Evolutionary conservation across 129 eudicot species (phyloP), one percentile per base, ranked within the genome.

Genomic region (Heracleum sosnowskyi): DNA sequence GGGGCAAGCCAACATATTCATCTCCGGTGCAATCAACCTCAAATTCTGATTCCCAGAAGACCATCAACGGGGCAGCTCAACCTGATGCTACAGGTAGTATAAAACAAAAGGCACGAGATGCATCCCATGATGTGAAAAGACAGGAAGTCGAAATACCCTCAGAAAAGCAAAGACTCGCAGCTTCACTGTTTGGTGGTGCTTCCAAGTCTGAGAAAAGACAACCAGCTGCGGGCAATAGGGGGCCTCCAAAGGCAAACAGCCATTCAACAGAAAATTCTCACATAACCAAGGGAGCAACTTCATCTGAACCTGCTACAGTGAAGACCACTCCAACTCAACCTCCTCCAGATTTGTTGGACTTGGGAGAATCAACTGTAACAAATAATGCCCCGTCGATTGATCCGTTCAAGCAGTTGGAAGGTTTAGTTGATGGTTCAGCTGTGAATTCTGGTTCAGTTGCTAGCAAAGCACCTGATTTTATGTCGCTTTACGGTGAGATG

Each of bases 121-220:
- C 68, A 11, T 81, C 90, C 76, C 80, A 90, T 45, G 86, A 83
- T 49, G 69, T 85, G 53, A 88, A 81, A 69, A 83, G 78, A 84
- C 74, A 84, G 42, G 89, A 87, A 77, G 86, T 81, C 28, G 99
- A 96, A 80, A 81, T 96, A 79, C 74, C 88, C 11, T 89, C 90
- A 31, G 99, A 96, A 79, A 96, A 89, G 83, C 99, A 92, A 79
- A 92, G 86, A 68, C 91, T 96, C 22, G 99, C 97, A 11, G 97
- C 96, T 46, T 92, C 97, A 17, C 77, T 96, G 34, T 96, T 96
- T 77, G 99, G 99, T 29, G 94, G 92, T n/a, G 24, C 80, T 34
- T 86, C 90, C 29, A 84, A 84, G 79, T 74, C 87, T 40, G 94
- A 94, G 45, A 90, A 82, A 82, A 91, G 80, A 85, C 91, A 82